Evolutionary conservation across 106 monocot genomes (phyloP), one percentile per base, ranked within the genome.

Genomic region (Dendrobium chrysotoxum): DNA sequence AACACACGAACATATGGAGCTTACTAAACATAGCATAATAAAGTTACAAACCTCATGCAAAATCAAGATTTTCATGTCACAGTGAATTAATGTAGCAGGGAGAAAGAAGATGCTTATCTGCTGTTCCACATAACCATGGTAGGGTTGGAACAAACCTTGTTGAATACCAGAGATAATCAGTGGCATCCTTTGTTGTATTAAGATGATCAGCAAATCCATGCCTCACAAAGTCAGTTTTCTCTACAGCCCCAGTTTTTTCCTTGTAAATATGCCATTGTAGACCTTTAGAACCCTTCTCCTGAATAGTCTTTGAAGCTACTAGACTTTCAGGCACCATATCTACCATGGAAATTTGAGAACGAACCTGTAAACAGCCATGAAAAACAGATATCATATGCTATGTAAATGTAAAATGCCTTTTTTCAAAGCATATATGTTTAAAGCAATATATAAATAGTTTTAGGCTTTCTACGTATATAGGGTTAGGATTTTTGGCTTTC

Each of bases 81-180:
- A 70, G 16, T 31, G 16, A 61, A 61, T 61, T 4, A 70, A 70
- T 31, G 25, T 35, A 70, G 70, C 35, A 70, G 67, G 10, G 31
- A 70, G 35, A 70, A 70, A 70, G 13, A 31, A 20, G 8, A 70
- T 31, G 28, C 28, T 68, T 28, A 30, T 68, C 68, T 23, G 35
- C 15, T 35, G 21, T 70, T 17, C 31, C 35, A 35, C 28, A 35
- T 31, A 70, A 38, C 28, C 64, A 31, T 71, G 38, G 28, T 31
- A 31, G 45, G 70, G 70, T 18, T 39, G 70, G 81, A 23, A 74
- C 84, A 72, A 28, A 99, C 98, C 95, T 93, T 87, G 93, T 93
- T 76, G 88, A 90, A 79, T 95, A 93, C 98, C 98, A 99, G 58
- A 99, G 91, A 80, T 95, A 99, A 84, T 99, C 95, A 80, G 95